A percentile compares a stretch with the other conserved stretches of the same genome.
phyloP scores from a whole-genome alignment of 2,329 filamentous ascomycete species.

The Neofusicoccum cordaticola region DNA sequence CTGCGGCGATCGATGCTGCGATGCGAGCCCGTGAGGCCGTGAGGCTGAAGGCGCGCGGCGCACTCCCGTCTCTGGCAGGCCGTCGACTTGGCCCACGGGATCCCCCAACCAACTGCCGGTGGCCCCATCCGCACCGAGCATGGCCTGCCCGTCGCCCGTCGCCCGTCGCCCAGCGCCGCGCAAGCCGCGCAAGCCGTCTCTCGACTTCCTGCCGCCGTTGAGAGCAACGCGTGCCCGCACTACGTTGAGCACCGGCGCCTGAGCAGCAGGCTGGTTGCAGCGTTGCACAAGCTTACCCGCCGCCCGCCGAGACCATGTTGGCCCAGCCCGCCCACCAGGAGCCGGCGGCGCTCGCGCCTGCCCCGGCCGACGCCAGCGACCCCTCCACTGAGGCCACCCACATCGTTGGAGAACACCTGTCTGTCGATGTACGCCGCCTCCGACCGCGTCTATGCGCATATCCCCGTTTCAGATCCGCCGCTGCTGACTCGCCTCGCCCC shows the following conservation, averaged over 20 bases:
- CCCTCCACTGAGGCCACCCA: background rate
- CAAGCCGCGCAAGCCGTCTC: background rate
- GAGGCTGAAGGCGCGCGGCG: too few species aligned
- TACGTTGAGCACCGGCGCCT: background rate
- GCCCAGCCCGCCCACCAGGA: background rate
- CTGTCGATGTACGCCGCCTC: slow-evolving; percentile 6
- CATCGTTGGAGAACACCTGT: slow-evolving; percentile 13
- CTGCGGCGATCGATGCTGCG: too few species aligned
- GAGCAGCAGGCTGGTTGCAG: background rate
- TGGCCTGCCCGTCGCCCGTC: background rate
- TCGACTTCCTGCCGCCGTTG: background rate
- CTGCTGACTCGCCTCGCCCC: background rate
- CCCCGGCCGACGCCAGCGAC: too few species aligned
- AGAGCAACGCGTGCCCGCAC: background rate
- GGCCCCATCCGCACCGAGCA: background rate
- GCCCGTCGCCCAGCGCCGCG: background rate
- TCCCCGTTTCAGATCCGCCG: background rate
- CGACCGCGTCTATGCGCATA: background rate
- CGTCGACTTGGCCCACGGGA: background rate
- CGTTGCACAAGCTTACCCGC: background rate
- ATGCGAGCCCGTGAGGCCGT: too few species aligned
- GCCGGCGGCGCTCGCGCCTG: background rate
- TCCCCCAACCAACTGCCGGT: background rate
- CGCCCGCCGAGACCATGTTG: background rate
- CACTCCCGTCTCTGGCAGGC: background rate